Conservation (phyloP, 2,329 filamentous ascomycete species). For the Phialemoniopsis sp. region DNA sequence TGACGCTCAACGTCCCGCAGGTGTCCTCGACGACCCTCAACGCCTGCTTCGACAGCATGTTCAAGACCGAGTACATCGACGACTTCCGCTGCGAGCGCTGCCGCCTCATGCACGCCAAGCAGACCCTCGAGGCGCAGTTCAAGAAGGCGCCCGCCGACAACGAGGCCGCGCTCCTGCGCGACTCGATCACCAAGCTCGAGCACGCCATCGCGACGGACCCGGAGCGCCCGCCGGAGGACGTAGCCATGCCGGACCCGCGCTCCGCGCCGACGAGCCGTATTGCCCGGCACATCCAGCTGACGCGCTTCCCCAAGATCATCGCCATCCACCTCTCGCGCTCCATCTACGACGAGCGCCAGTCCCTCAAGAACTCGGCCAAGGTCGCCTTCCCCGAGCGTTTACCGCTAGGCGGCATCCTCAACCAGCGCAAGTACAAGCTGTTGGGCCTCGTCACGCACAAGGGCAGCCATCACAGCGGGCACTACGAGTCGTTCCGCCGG, state of each 20-base stretch:
- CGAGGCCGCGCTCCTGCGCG: not conserved
- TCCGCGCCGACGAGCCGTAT: constrained; percentile 79
- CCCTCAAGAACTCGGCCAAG: constrained; percentile 91
- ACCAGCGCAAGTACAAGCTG: constrained; percentile 77
- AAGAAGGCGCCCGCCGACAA: constrained; percentile 36
- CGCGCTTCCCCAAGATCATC: constrained; percentile 81
- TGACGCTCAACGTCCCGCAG: constrained; percentile 89
- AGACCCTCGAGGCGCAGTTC: constrained; percentile 57
- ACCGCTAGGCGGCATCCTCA: constrained; percentile 73
- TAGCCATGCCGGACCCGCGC: constrained; percentile 70
- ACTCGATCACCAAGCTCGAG: constrained; percentile 61
- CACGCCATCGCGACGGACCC: constrained; percentile 74
- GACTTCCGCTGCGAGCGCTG: constrained; percentile 96
- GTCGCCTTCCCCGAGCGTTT: constrained; percentile 88
- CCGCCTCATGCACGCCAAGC: constrained; percentile 74
- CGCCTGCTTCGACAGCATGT: constrained; percentile 86
- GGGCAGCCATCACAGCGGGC: constrained; percentile 90
- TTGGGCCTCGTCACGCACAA: constrained; percentile 90
- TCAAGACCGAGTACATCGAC: constrained; percentile 94
- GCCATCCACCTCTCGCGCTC: constrained; percentile 91
- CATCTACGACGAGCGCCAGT: constrained; percentile 78
- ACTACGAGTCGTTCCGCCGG: constrained; percentile 93
- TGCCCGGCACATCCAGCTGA: constrained; percentile 82
- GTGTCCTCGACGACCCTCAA: constrained; percentile 76
- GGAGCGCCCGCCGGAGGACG: constrained; percentile 67